Percentiles rank a stretch among this genome's conserved stretches.
These are phyloP conservation scores for Kwoniella heveanensis DNA, from an alignment of 768 basidiomycete species.

Conservation along the genomic window DNA sequence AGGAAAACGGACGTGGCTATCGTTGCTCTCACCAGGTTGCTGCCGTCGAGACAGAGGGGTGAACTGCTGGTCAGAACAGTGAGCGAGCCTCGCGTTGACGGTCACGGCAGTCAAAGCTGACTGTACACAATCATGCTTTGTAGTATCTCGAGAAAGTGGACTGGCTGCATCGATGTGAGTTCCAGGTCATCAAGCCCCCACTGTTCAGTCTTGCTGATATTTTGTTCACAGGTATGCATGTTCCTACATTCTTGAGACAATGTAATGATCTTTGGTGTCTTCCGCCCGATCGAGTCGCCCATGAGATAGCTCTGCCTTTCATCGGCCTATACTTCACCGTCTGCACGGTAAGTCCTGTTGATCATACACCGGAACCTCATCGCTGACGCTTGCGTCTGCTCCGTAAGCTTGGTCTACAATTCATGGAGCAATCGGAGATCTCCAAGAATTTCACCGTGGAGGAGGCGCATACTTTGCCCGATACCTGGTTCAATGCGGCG, in stretches of 20 bases:
- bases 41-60: constrained; percentile 49
- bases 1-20: constrained; percentile 51
- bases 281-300: constrained; percentile 39
- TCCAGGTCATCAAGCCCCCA: background rate
- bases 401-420: constrained; percentile 55
- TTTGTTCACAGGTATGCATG: constrained; percentile 46
- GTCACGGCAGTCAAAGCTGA: background rate
- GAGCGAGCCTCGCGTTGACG: constrained; percentile 17
- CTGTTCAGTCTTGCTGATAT: background rate
- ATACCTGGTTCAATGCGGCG: constrained; percentile 49
- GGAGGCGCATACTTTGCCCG: constrained; percentile 48
- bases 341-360: constrained; percentile 50
- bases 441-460: constrained; percentile 49
- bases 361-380: too few relatives aligned
- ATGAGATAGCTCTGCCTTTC: constrained; percentile 54
- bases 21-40: constrained; percentile 40
- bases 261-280: constrained; percentile 56
- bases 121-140: background rate
- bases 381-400: too few relatives aligned
- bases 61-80: constrained; percentile 51
- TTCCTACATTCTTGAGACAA: constrained; percentile 55
- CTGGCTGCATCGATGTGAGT: constrained; percentile 55
- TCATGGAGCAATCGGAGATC: constrained; percentile 52
- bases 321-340: constrained; percentile 52
- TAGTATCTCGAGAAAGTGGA: constrained; percentile 55